These are phyloP conservation scores for Scheffersomyces titani DNA, from an alignment of 1,139 yeast genomes.

Conservation along the genomic window DNA sequence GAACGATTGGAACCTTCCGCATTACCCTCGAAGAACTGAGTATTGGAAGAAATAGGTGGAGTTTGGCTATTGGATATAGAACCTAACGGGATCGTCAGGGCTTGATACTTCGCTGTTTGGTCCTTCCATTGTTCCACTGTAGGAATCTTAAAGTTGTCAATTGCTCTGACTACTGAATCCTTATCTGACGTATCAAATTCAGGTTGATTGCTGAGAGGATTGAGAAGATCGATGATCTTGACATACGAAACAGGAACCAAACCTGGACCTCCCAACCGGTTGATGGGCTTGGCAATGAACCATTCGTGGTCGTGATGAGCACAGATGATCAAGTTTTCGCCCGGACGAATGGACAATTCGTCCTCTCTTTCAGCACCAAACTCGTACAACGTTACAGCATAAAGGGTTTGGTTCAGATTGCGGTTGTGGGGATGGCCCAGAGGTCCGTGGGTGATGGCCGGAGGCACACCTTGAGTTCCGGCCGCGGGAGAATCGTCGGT, in stretches of 20 bases:
- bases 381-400: constrained; percentile 63
- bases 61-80: constrained; percentile 30
- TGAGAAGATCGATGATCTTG: constrained; percentile 74
- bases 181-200: constrained; percentile 12
- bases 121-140: constrained; percentile 95
- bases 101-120: constrained; percentile 89
- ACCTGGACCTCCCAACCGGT: constrained; percentile 95
- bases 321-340: constrained; percentile 88
- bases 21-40: constrained; percentile 41
- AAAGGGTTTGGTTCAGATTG: constrained; percentile 37
- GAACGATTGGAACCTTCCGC: constrained; percentile 26
- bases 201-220: constrained; percentile 32
- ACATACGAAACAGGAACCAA: constrained; percentile 91
- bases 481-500: constrained; percentile 9
- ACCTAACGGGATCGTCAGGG: constrained; percentile 82
- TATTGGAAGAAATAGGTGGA: constrained; percentile 33
- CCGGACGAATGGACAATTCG: constrained; percentile 80
- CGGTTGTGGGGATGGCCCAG: constrained; percentile 4
- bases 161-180: constrained; percentile 36
- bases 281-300: constrained; percentile 97
- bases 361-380: constrained; percentile 88
- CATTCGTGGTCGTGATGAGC: constrained; percentile 97
- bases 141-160: constrained; percentile 71
- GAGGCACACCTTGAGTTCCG: constrained; percentile 8
- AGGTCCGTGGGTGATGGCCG: not conserved